Evolutionary conservation across 306 rosid species (phyloP), one percentile per base, ranked within the genome.

Genomic region (Geum urbanum): DNA sequence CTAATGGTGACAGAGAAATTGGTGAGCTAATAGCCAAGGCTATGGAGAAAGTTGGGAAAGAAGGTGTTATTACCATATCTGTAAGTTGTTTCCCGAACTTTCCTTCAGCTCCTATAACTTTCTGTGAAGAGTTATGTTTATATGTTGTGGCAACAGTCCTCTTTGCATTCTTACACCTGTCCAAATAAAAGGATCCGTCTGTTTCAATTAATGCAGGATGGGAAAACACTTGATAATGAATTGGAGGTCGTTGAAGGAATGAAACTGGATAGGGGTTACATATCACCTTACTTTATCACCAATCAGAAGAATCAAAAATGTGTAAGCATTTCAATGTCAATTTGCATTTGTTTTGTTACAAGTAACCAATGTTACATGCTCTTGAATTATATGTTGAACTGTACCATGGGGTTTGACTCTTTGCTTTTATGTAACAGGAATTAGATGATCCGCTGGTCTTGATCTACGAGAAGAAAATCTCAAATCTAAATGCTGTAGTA

Each of bases 201-300:
- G 63, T 44, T 53, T 78, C 50, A 75, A 72, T 53, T 66, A 16
- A 74, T 80, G 62, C 84, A 90, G 97, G 98, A 90, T 80, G 98
- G 98, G 39, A 92, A 92, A 64, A 92, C 97, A 51, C 51, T 92
- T 72, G 64, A 86, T 35, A 92, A 92, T 45, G 98, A 92, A 78
- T 82, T 92, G 89, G 98, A 92, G 82, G 96, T 92, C 60, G 96
- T 92, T 54, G 98, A 94, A 79, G 98, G 98, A 67, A 94, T 94
- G 97, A 94, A 90, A 85, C 83, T 94, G n/a, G 98, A 90, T 68
- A 85, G 98, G 79, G 98, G 97, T 51, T 94, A 86, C 60, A 94
- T 94, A 70, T 94, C 98, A 69, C 98, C 98, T 2, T 90, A 88
- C 61, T 94, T 94, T 68, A 85, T 90, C 41, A 94, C 98, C 22